Percentiles rank a stretch among this genome's conserved stretches.
These are phyloP conservation scores for Ramularia collo-cygni DNA, from an alignment of 2,329 filamentous ascomycete species.

Conservation along the genomic window DNA sequence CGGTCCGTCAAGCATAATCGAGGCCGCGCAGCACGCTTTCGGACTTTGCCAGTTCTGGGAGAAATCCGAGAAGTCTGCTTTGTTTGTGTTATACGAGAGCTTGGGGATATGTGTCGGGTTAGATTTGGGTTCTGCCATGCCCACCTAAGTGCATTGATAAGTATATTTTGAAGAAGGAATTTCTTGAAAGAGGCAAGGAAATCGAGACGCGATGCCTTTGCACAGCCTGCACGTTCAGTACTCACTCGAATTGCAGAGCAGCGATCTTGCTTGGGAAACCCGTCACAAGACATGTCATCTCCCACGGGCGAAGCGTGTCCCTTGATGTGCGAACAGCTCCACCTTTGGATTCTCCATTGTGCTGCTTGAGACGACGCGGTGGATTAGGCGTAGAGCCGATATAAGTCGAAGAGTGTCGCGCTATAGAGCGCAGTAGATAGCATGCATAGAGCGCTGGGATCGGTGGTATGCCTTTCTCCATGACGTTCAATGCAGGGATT, in stretches of 20 bases:
- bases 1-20: slow-evolving; percentile 58
- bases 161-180: slow-evolving; percentile 1
- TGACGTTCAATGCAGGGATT: slow-evolving; percentile 1
- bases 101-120: slow-evolving; percentile 67
- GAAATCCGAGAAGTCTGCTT: slow-evolving; percentile 29
- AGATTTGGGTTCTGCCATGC: slow-evolving; percentile 80
- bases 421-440: slow-evolving; percentile 81
- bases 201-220: background rate
- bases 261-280: slow-evolving; percentile 84
- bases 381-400: slow-evolving; percentile 91
- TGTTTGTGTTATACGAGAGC: slow-evolving; percentile 51
- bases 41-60: slow-evolving; percentile 34
- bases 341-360: slow-evolving; percentile 78
- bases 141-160: slow-evolving; percentile 54
- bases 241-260: slow-evolving; percentile 88
- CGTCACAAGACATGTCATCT: slow-evolving; percentile 78
- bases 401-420: slow-evolving; percentile 66
- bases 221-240: slow-evolving; percentile 16
- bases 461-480: slow-evolving; percentile 31
- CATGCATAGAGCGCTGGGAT: slow-evolving; percentile 90
- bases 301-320: slow-evolving; percentile 70
- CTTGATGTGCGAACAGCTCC: slow-evolving; percentile 72
- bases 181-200: slow-evolving; percentile 1
- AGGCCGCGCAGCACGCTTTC: slow-evolving; percentile 50
- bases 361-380: slow-evolving; percentile 74